phyloP scores from a whole-genome alignment of 169 alveolate genomes.

The Eimeria praecox region DNA sequence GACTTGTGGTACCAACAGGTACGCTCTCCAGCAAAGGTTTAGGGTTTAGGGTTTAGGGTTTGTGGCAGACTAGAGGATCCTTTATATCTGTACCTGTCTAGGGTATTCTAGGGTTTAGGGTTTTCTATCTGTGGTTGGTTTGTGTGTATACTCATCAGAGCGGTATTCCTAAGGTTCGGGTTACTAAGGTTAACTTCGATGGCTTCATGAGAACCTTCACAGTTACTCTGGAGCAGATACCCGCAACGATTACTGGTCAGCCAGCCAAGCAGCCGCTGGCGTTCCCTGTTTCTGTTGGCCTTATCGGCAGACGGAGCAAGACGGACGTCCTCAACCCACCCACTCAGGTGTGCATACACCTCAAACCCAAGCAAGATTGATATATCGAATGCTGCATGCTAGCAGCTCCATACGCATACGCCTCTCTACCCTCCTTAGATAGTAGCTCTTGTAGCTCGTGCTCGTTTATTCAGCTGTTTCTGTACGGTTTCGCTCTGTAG shows the following conservation, averaged over 20 bases:
- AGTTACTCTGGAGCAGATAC: conserved; percentile 88
- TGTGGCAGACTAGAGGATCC: not conserved
- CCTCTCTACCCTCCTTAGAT: not conserved
- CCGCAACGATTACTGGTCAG: conserved; percentile 58
- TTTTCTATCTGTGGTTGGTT: not conserved
- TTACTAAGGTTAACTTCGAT: conserved; percentile 81
- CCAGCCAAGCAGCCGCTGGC: conserved; percentile 92
- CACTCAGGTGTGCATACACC: not conserved
- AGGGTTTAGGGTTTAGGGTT: conserved; percentile 2
- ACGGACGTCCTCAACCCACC: conserved; percentile 82
- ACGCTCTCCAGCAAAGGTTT: not conserved
- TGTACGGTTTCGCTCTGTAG: too few species aligned
- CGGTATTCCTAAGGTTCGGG: conserved; percentile 86
- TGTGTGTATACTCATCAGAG: not conserved
- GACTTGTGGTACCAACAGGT: conserved; percentile 94
- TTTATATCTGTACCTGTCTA: too few species aligned
- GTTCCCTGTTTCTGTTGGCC: conserved; percentile 92
- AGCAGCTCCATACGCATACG: too few species aligned
- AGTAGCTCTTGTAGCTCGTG: not conserved
- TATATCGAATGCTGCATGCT: not conserved
- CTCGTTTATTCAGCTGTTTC: too few species aligned
- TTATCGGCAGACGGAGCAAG: conserved; percentile 87
- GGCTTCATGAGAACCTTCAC: conserved; percentile 83
- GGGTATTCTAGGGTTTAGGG: conserved; percentile 13
- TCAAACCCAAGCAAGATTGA: not conserved